These are phyloP conservation scores for Chrysosphaeria jannelii DNA, from an alignment of 2,329 filamentous ascomycete genomes.

Conservation along the genomic window DNA sequence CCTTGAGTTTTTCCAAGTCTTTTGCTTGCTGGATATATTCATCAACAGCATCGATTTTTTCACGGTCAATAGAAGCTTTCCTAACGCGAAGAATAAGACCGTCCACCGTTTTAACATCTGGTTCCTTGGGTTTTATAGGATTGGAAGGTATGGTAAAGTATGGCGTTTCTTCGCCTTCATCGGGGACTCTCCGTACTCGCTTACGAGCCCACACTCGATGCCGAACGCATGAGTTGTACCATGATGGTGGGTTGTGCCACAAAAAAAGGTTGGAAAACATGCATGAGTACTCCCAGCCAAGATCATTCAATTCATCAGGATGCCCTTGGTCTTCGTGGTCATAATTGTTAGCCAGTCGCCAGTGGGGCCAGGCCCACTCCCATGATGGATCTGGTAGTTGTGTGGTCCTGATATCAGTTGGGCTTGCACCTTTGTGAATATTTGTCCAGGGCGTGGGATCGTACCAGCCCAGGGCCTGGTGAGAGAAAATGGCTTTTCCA, in stretches of 20 bases:
- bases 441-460: slow-evolving; percentile 80
- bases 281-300: slow-evolving; percentile 94
- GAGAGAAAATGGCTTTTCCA: slow-evolving; percentile 69
- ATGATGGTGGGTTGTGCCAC: slow-evolving; percentile 75
- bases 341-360: slow-evolving; percentile 41
- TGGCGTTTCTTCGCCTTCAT: slow-evolving; percentile 13
- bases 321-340: too few relatives aligned
- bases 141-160: slow-evolving; percentile 78
- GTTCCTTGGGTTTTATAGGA: too few relatives aligned
- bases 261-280: slow-evolving; percentile 43
- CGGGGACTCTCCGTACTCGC: slow-evolving; percentile 23
- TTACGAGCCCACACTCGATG: slow-evolving; percentile 67
- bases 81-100: too few relatives aligned
- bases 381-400: slow-evolving; percentile 86
- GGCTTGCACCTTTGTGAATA: slow-evolving; percentile 24
- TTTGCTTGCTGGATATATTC: slow-evolving; percentile 53
- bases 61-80: slow-evolving; percentile 67
- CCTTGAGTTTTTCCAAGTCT: too few relatives aligned
- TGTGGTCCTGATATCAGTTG: slow-evolving; percentile 47
- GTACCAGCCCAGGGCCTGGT: slow-evolving; percentile 53
- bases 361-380: slow-evolving; percentile 55
- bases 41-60: slow-evolving; percentile 58
- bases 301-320: too few relatives aligned
- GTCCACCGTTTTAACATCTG: too few relatives aligned
- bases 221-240: slow-evolving; percentile 90